Base-by-base conservation (phyloP, 2,329 filamentous ascomycete species). In the Colletotrichum sp. region DNA sequence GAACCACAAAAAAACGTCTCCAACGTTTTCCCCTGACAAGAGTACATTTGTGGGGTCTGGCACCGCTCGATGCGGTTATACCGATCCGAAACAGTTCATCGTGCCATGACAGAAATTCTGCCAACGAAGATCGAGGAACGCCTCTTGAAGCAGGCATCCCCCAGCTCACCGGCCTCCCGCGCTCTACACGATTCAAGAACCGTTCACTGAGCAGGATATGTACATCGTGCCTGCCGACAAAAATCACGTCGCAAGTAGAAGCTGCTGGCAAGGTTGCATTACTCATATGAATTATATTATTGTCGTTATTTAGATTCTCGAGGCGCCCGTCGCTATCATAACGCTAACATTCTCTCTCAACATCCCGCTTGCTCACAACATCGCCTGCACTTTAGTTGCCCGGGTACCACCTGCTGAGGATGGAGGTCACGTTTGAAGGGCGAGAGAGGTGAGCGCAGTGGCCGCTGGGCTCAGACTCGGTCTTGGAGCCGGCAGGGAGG, bases 391-490 rank as follows among this genome's bases (percentile, higher is more conserved):
- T 24, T 21, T 61, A 76, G 70, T 76, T 76, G 43, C 73, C 73
- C 2, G 73, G 70, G 48, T 60, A 76, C 73, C 73, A 76, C 12
- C 34, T 76, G 65, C 73, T 76, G 62, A 76, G 56, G 6, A 76
- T 76, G 6, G 70, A 76, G 12, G 73, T 76, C 2, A 76, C 73
- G 6, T 76, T 73, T 3, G 56, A 32, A 24, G 73, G 73, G 64
- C 73, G 64, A 34, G 71, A 75, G 4, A 76, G 36, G 62, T 74
- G 71, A 55, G 74, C 71, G 32, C 74, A 76, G 71, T 76, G 74
- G 5, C 74, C 74, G 16, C 71, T 74, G 52, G 70, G 70, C 71
- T 74, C 66, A 30, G 30, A 60, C 52, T 66, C 71, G 30, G 71
- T 76, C 66, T 76, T 75, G 48, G 74, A 75, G 38, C 71, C 71